Evolutionary conservation across 225 moss, liverwort and hornwort species (phyloP), one percentile per base, ranked within the genome.

Genomic region (Physcomitrellopsis africana): DNA sequence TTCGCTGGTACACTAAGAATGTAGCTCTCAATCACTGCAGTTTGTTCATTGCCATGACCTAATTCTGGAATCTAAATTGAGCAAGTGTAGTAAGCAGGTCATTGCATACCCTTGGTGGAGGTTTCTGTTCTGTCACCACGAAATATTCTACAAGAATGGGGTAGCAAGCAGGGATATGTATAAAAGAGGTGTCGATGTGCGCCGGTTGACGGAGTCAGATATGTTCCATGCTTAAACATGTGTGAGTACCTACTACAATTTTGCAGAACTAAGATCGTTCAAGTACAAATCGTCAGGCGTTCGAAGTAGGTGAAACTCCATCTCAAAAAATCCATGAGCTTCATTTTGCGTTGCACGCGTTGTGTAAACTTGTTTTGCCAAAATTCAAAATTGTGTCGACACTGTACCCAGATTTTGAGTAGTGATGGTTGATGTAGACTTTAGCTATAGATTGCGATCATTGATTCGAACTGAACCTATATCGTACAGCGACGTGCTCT

Each of bases 301-400:
- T 74, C 60, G 62, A 62, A 76, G 76, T 77, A 73, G 80, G 80
- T 80, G 65, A 77, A 61, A 77, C 80, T 58, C 65, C 65, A 77
- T 80, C 73, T 77, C 41, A 54, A 47, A 48, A 48, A 80, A 80
- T 84, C 58, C 65, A 54, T 20, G 11, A 43, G 65, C 76, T 84
- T 48, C 46, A 24, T 24, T 65, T 58, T 65, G 75, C 46, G 52
- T 56, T 73, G 68, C 68, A 76, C 62, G 75, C 61, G 61, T 63
- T 82, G 45, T 68, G 9, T 17, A 65, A 37, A 37, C 23, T 19
- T 51, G 49, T 49, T 42, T 27, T 41, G 62, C 42, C 41, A 23
- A 43, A 15, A 17, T 70, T 44, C 41, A 16, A 13, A n/a, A 16
- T 44, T 26, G 53, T 74, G 11, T 19, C 42, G 44, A 27, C 53